Base-by-base conservation (phyloP, 345 rosid genomes). In the Diplotaxis tenuifolia region DNA sequence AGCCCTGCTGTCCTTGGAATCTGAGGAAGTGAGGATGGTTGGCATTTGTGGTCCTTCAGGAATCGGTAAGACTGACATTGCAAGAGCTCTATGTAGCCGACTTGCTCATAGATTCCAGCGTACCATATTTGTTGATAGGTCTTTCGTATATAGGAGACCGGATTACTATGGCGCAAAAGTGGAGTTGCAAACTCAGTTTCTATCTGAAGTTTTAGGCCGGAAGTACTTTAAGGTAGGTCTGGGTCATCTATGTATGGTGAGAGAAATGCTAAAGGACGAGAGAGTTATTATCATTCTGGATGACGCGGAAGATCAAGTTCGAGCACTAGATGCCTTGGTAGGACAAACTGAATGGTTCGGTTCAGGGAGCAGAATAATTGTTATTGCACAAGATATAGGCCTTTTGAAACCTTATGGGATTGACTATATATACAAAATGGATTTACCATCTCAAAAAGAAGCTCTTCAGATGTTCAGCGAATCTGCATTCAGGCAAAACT, bases 11-110 rank as follows among this genome's bases (percentile, higher is more conserved):
- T 0, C 20, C 20, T 27, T 54, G 3, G 61, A 15, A 0, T 22
- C 38, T 0, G 15, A 5, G 6, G 78, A 67, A 50, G 62, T 81
- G 34, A 45, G 1, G 28, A 59, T 65, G 19, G 38, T 78, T 7
- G 85, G 88, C 7, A 79, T 83, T 18, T 69, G 70, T 62, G 86
- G 85, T 3, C 73, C 78, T 63, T 67, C 80, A 7, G 85, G 88
- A 0, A 73, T 78, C 0, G 86, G 86, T 1, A 84, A 84, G 62
- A 80, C 77, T 4, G 71, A 84, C 20, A 49, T 81, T n/a, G 83
- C 89, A 42, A 42, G 49, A 42, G 49, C 49, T 4, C 49, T 42
- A 42, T 42, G 5, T 14, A 42, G 18, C 18, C 49, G 18, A 42
- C 49, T 42, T 14, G 18, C 18, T 42, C 18, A 14, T 42, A n/a